Percentiles rank a stretch among this genome's conserved stretches.
These are phyloP conservation scores for Coemansia interrupta DNA, from an alignment of 192 early-diverging fungal genomes.

Conservation along the genomic window DNA sequence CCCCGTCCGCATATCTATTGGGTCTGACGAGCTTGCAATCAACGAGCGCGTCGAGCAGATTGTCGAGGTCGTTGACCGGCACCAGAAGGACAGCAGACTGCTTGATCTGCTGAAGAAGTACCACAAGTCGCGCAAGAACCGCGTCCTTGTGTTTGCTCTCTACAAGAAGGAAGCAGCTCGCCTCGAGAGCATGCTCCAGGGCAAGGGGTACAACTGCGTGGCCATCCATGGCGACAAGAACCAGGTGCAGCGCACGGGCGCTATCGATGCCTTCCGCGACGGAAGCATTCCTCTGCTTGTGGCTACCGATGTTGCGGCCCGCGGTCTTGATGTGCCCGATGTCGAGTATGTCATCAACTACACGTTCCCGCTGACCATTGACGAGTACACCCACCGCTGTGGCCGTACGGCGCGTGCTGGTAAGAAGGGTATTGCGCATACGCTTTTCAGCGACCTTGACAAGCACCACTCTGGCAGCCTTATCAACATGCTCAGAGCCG, in stretches of 20 bases:
- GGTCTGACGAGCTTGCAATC: constrained; percentile 83
- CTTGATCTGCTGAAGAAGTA: constrained; percentile 75
- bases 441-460: constrained; percentile 88
- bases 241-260: constrained; percentile 76
- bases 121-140: constrained; percentile 81
- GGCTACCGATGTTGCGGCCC: constrained; percentile 90
- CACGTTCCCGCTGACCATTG: constrained; percentile 95
- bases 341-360: constrained; percentile 96
- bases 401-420: constrained; percentile 96
- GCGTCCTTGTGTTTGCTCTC: constrained; percentile 88
- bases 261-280: constrained; percentile 76
- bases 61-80: constrained; percentile 83
- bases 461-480: constrained; percentile 83
- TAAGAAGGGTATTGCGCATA: constrained; percentile 83
- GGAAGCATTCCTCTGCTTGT: constrained; percentile 81
- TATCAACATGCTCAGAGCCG: constrained; percentile 87
- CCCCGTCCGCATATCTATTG: constrained; percentile 81
- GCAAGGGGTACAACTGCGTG: constrained; percentile 75
- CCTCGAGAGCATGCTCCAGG: constrained; percentile 68
- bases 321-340: constrained; percentile 85
- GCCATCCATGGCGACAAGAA: constrained; percentile 91
- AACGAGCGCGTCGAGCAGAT: constrained; percentile 82
- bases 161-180: constrained; percentile 94
- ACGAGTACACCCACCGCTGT: constrained; percentile 90
- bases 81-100: constrained; percentile 71